Percentiles rank a stretch among this genome's conserved stretches.
These are phyloP conservation scores for Rhynchospora breviuscula DNA, from an alignment of 176 grass and related monocot genomes.

Conservation along the genomic window DNA sequence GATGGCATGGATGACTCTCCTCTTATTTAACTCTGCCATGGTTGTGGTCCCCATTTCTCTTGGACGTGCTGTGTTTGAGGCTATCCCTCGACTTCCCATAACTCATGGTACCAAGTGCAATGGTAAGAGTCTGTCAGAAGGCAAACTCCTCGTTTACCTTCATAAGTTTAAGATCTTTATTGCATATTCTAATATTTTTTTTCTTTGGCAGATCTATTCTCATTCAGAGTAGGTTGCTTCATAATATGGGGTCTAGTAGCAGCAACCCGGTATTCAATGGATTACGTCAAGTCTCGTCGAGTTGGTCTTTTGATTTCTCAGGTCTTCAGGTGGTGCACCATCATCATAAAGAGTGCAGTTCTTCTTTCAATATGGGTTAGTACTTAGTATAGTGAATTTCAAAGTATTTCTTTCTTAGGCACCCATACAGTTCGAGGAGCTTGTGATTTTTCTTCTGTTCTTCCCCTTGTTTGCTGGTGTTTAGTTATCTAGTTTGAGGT, in stretches of 20 bases:
- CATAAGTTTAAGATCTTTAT: not conserved
- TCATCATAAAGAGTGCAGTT: conserved; percentile 77
- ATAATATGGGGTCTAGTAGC: conserved; percentile 71
- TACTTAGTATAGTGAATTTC: not conserved
- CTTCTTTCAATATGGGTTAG: conserved; percentile 93
- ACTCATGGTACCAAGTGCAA: conserved; percentile 97
- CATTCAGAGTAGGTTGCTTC: conserved; percentile 93
- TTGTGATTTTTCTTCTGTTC: not conserved
- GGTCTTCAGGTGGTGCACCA: conserved; percentile 82
- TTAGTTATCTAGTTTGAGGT: not conserved
- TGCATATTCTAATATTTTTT: not conserved
- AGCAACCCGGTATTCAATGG: conserved; percentile 74
- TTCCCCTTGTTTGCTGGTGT: not conserved
- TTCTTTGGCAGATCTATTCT: conserved; percentile 62
- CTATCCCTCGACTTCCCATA: conserved; percentile 80
- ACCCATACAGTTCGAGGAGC: not conserved
- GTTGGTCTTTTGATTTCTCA: conserved; percentile 62
- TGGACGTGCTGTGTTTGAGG: conserved; percentile 79
- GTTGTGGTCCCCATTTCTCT: conserved; percentile 89
- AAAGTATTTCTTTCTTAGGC: not conserved
- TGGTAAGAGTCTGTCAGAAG: conserved; percentile 51
- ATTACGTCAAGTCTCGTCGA: conserved; percentile 65
- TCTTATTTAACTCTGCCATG: conserved; percentile 89
- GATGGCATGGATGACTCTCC: conserved; percentile 88
- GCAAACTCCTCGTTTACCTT: not conserved